Percentiles rank a stretch among this genome's conserved stretches.
Conservation (phyloP, 768 basidiomycete species). For the Tulasnella sp. region DNA sequence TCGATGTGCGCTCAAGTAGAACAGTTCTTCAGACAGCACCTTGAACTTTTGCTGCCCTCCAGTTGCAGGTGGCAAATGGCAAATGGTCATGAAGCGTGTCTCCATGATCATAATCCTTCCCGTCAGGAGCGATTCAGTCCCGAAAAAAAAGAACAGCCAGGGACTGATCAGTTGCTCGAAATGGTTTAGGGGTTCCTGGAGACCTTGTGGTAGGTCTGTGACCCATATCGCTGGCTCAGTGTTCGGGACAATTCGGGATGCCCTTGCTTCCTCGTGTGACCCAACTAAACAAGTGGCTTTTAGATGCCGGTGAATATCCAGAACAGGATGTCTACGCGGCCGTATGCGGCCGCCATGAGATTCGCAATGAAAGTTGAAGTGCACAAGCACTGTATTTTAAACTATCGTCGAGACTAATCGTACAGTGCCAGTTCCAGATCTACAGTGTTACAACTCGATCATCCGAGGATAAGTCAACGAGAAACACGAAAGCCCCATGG, state of each 20-base stretch:
- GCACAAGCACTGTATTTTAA: neutral
- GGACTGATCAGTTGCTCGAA: neutral
- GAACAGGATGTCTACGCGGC: neutral
- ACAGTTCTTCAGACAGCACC: too few species aligned
- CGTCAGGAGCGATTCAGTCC: too few species aligned
- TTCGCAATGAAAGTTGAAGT: neutral
- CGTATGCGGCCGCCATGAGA: neutral
- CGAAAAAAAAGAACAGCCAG: too few species aligned
- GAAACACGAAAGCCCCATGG: neutral
- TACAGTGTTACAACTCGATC: neutral
- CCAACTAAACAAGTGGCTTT: neutral
- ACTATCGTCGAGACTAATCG: neutral
- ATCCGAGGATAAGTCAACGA: neutral
- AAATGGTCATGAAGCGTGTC: too few species aligned
- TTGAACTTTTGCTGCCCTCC: too few species aligned
- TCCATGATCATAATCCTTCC: too few species aligned
- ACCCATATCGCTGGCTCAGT: neutral
- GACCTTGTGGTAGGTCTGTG: neutral
- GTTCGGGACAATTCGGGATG: neutral
- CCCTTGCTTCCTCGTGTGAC: neutral
- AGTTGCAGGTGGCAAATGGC: too few species aligned
- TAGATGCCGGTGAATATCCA: neutral
- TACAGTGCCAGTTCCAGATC: neutral
- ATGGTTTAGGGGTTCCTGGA: neutral
- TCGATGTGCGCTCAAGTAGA: too few species aligned